Evolutionary conservation across 805 yeast genomes (phyloP), one percentile per base, ranked within the genome.

Genomic region (Ogataea siamensis): DNA sequence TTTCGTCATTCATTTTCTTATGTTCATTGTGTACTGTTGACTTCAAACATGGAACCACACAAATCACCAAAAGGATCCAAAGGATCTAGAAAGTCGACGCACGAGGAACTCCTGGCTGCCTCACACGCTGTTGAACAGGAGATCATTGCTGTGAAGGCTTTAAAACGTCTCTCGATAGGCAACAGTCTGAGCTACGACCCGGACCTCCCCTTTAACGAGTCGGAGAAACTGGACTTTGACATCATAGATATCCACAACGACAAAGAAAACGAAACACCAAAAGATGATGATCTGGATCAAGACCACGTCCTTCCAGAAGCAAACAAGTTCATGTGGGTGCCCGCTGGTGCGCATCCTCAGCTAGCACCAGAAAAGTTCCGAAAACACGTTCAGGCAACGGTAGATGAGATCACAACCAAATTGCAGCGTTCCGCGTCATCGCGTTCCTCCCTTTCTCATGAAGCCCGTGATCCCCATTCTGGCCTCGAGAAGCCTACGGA

Each of bases 291-390:
- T 2, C 16, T 38, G 14, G 54, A 51, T 32, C 42, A 48, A 4
- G 54, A 49, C 19, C 40, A 44, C 16, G 49, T 49, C 6, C 19
- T 57, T 10, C 43, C 51, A 17, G 67, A 63, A 37, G 63, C 74
- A 12, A 73, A 73, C 33, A 66, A 75, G 40, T 63, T 85, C 21
- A 66, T 91, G 37, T 91, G 99, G 99, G 97, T 93, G 1, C 98
- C 98, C 0, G 99, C 98, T 2, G 79, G 78, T 46, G 71, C 87
- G 25, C 99, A 93, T 58, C 98, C 98, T 1, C 91, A 85, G 52
- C 74, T 91, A n/a, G 89, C 94, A 17, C 98, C 98, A 2, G 94
- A 86, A 53, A 87, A 85, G 51, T 83, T 79, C 63, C 68, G 79
- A 47, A 74, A 72, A 47, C 83, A 83, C 54, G 80, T 84, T 30